Percentiles rank a stretch among this genome's conserved stretches.
These are phyloP conservation scores for Verticillium nonalfalfae DNA, from an alignment of 2,329 filamentous ascomycete genomes.

Conservation along the genomic window DNA sequence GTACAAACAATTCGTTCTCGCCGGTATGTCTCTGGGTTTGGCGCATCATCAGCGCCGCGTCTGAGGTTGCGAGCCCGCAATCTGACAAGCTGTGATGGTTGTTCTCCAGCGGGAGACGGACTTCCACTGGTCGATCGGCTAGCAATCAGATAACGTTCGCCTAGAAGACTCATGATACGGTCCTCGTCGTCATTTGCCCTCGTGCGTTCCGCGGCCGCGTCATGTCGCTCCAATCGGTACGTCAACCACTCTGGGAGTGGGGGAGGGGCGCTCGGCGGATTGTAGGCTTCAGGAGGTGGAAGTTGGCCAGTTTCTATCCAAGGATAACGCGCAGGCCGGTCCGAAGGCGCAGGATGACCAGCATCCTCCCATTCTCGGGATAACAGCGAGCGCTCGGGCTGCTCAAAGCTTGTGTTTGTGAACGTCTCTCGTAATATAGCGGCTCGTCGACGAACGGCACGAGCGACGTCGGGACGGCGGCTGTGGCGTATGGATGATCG, in stretches of 20 bases:
- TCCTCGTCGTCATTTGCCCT: not conserved
- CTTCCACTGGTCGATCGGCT: not conserved
- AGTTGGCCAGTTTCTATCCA: slow-evolving; percentile 12
- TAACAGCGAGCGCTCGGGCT: not conserved
- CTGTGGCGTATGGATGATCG: slow-evolving; percentile 34
- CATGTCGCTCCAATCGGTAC: not conserved
- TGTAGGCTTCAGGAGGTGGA: slow-evolving; percentile 11
- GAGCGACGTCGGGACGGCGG: slow-evolving; percentile 21
- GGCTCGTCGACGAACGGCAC: slow-evolving; percentile 20
- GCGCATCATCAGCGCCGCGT: not conserved
- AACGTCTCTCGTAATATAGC: slow-evolving; percentile 9
- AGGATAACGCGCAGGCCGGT: slow-evolving; percentile 8
- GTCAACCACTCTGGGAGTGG: not conserved
- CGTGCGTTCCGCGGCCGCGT: not conserved
- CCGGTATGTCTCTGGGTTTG: not conserved
- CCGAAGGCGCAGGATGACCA: slow-evolving; percentile 2
- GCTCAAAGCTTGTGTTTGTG: not conserved
- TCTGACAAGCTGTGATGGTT: not conserved
- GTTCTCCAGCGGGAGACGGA: not conserved
- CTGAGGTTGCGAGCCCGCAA: not conserved
- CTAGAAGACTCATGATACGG: not conserved
- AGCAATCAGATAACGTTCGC: not conserved
- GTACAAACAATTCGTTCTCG: not conserved
- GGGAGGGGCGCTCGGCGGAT: not conserved
- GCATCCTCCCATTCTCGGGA: not conserved